Percentiles rank a stretch among this genome's conserved stretches.
phyloP scores from a whole-genome alignment of 1,284 basidiomycete genomes.

The Cutaneotrichosporon sp. region DNA sequence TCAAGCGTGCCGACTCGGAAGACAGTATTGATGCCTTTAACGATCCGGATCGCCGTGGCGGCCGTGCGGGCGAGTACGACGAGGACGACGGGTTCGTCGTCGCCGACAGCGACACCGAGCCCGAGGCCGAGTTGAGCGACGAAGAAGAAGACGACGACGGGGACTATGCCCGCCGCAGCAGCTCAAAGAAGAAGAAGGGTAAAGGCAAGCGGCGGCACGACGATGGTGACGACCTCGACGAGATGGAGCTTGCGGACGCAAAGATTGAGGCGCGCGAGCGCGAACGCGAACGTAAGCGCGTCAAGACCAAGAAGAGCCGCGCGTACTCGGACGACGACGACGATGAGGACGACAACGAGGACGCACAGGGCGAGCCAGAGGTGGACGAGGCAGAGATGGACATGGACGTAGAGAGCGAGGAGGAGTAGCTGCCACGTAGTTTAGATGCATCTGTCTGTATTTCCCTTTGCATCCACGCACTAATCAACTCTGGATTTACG shows the following conservation, averaged over 20 bases:
- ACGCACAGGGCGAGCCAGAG: slow-evolving; percentile 19
- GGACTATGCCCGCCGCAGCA: slow-evolving; percentile 4
- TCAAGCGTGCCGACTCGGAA: slow-evolving; percentile 16
- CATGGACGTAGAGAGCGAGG: slow-evolving; percentile 46
- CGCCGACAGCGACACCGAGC: slow-evolving; percentile 35
- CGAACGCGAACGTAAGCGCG: slow-evolving; percentile 29
- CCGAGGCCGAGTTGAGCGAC: slow-evolving; percentile 16
- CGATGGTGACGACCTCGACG: slow-evolving; percentile 26
- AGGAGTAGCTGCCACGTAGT: slow-evolving; percentile 17
- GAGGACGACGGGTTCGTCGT: slow-evolving; percentile 47
- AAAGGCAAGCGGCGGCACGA: slow-evolving; percentile 15
- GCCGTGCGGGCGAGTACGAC: slow-evolving; percentile 27
- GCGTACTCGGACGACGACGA: slow-evolving; percentile 16
- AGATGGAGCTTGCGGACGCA: slow-evolving; percentile 37
- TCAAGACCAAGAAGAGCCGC: slow-evolving; percentile 9
- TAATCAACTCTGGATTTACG: no score
- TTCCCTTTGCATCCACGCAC: no score
- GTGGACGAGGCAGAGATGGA: slow-evolving; percentile 33
- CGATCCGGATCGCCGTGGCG: slow-evolving; percentile 2
- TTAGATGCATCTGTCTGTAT: no score
- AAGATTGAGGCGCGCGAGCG: slow-evolving; percentile 29
- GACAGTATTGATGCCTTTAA: slow-evolving; percentile 6
- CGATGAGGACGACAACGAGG: slow-evolving; percentile 10
- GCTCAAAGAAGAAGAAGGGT: slow-evolving; percentile 13
- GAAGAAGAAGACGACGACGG: slow-evolving; percentile 22